A percentile compares a stretch with the other conserved stretches of the same genome.
Evolutionary conservation across 257 asterid species (phyloP).

Genomic region (Ballota nigra): DNA sequence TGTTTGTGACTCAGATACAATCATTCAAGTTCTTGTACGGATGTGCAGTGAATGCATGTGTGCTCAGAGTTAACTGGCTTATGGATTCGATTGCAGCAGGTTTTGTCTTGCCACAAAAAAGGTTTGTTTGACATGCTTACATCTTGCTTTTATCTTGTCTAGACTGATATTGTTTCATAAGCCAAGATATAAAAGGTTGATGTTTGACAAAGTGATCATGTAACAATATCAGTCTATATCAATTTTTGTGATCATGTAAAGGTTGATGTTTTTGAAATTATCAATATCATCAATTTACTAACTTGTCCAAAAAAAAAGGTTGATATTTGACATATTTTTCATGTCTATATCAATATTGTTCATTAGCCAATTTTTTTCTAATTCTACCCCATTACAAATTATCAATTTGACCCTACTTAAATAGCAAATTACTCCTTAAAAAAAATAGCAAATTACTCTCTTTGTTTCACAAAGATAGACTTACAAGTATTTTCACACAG

Average conservation of each 20-base stretch:
- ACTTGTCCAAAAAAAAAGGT: neutral
- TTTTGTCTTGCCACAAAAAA: constrained; percentile 54
- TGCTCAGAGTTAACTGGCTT: constrained; percentile 71
- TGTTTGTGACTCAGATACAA: constrained; percentile 56
- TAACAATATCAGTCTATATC: too few species aligned
- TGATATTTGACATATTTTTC: constrained; percentile 4
- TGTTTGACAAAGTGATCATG: too few species aligned
- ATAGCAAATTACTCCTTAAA: too few species aligned
- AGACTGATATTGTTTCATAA: neutral
- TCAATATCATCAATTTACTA: too few species aligned
- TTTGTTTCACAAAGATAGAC: too few species aligned
- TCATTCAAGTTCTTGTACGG: constrained; percentile 80
- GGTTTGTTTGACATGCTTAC: constrained; percentile 41
- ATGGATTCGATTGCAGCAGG: constrained; percentile 68
- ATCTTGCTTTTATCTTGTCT: constrained; percentile 3
- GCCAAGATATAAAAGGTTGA: too few species aligned
- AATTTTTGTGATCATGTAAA: too few species aligned
- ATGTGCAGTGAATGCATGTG: constrained; percentile 67
- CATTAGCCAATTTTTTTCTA: too few species aligned
- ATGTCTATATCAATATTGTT: too few species aligned
- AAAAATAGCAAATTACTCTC: too few species aligned
- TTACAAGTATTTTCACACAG: too few species aligned
- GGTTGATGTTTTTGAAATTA: constrained; percentile 9
- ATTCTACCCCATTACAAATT: too few species aligned
- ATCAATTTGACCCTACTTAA: neutral